phyloP scores from a whole-genome alignment of 805 yeast genomes.

The Maudiozyma turicensis region DNA sequence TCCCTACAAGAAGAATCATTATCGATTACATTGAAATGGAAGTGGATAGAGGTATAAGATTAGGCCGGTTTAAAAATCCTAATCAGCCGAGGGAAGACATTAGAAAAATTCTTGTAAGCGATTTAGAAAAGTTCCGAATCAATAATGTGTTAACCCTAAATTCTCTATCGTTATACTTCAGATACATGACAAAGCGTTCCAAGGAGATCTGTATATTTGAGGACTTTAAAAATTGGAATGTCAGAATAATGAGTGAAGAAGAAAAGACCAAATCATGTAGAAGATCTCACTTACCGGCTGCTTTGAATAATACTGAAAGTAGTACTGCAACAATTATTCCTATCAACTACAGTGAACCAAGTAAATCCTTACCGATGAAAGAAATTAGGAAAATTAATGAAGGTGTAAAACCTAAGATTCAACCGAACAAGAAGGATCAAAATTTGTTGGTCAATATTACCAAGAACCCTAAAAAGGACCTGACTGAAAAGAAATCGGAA shows the following conservation, averaged over 20 bases:
- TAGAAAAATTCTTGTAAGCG: conserved; percentile 26
- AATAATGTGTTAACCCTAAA: conserved; percentile 28
- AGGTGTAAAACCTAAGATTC: too few species aligned
- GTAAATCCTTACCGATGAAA: not conserved
- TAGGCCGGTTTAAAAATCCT: conserved; percentile 24
- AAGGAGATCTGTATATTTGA: conserved; percentile 26
- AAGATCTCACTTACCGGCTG: conserved; percentile 15
- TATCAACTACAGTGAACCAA: not conserved
- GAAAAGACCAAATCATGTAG: conserved; percentile 26
- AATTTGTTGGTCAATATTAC: too few species aligned
- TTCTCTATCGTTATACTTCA: conserved; percentile 27
- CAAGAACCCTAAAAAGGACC: too few species aligned
- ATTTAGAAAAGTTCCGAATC: conserved; percentile 28
- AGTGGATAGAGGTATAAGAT: conserved; percentile 25
- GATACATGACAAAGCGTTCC: conserved; percentile 23
- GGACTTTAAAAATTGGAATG: conserved; percentile 25
- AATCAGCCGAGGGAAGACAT: conserved; percentile 26
- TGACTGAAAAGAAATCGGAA: too few species aligned
- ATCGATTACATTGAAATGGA: conserved; percentile 32
- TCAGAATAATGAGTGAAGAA: conserved; percentile 23
- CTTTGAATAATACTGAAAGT: not conserved
- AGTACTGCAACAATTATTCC: not conserved
- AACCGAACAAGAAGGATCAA: too few species aligned
- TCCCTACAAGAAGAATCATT: conserved; percentile 31
- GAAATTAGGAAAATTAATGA: too few species aligned